Evolutionary conservation across 1,284 basidiomycete genomes (phyloP).

Genomic region (Cryptococcus sp.): DNA sequence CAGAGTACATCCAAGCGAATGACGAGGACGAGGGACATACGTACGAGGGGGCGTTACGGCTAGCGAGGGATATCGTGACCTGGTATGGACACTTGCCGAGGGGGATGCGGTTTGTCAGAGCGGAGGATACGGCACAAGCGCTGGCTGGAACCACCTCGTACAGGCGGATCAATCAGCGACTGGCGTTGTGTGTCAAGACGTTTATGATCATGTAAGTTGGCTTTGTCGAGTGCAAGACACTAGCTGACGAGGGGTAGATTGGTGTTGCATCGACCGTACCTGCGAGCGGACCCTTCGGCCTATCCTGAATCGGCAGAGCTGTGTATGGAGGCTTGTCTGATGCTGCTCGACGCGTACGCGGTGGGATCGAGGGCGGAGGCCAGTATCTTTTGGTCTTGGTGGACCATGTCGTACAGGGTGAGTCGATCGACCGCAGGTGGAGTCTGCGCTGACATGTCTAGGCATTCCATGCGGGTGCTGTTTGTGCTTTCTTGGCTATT

Average conservation of each 20-base stretch:
- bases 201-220: slow-evolving; percentile 45
- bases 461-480: slow-evolving; percentile 46
- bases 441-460: no score
- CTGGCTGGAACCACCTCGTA: slow-evolving; percentile 16
- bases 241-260: slow-evolving; percentile 17
- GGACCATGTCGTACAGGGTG: slow-evolving; percentile 42
- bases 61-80: slow-evolving; percentile 40
- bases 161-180: slow-evolving; percentile 36
- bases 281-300: slow-evolving; percentile 41
- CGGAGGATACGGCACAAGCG: slow-evolving; percentile 26
- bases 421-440: slow-evolving; percentile 10
- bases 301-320: slow-evolving; percentile 44
- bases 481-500: slow-evolving; percentile 45
- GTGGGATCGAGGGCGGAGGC: slow-evolving; percentile 34
- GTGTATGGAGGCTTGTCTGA: slow-evolving; percentile 38
- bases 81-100: slow-evolving; percentile 42
- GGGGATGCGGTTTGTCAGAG: slow-evolving; percentile 39
- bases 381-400: slow-evolving; percentile 45
- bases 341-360: slow-evolving; percentile 36
- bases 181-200: slow-evolving; percentile 43
- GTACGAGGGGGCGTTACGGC: slow-evolving; percentile 42
- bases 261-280: slow-evolving; percentile 45
- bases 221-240: slow-evolving; percentile 12
- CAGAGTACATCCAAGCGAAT: slow-evolving; percentile 4
- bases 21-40: slow-evolving; percentile 24